Percentiles rank a stretch among this genome's conserved stretches.
Evolutionary conservation across 2,329 filamentous ascomycete species (phyloP).

Genomic region (Neopestalotiopsis clavispora): DNA sequence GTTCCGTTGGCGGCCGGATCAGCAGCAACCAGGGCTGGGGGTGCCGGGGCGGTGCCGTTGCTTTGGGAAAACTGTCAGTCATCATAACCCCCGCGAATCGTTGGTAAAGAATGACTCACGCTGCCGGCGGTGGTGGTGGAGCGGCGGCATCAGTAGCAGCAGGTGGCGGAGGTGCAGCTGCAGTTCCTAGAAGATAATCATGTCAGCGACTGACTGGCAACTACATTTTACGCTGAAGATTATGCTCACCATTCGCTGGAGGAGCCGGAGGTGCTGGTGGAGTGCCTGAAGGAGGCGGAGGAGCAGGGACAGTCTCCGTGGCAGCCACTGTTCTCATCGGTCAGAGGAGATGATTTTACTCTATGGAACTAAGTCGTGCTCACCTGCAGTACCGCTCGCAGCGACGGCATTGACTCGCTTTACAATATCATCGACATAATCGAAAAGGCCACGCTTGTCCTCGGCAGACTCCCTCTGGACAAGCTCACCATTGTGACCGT

Average conservation of each 20-base stretch:
- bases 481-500: neutral
- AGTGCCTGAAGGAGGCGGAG: slow-evolving; percentile 2
- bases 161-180: neutral
- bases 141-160: neutral
- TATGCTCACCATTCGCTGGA: neutral
- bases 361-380: neutral
- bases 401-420: slow-evolving; percentile 1
- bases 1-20: slow-evolving; percentile 12
- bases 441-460: neutral
- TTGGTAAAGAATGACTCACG: neutral
- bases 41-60: neutral
- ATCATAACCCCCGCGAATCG: neutral
- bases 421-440: neutral
- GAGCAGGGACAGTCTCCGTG: neutral
- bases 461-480: neutral
- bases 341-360: neutral
- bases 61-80: neutral
- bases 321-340: neutral
- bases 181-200: neutral
- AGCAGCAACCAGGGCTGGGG: neutral
- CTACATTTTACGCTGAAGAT: neutral
- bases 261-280: slow-evolving; percentile 1
- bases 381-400: neutral
- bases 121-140: neutral
- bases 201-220: neutral